Evolutionary conservation across 176 grass and related monocot genomes (phyloP).

Genomic region (Metroxylon sagu): DNA sequence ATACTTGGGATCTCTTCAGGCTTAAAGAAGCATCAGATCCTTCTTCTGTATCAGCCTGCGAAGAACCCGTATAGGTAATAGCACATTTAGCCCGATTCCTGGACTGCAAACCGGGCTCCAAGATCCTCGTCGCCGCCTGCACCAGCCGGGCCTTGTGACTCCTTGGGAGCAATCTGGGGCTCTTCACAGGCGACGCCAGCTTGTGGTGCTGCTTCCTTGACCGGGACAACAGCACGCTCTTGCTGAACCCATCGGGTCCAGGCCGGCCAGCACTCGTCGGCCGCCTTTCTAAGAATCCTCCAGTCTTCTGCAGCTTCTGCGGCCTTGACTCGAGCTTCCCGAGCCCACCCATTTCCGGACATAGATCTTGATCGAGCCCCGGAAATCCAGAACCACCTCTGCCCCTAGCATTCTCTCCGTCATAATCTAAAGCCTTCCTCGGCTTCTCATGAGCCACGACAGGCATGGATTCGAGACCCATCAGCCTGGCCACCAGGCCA

Average conservation of each 20-base stretch:
- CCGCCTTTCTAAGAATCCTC: background rate
- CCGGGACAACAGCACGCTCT: background rate
- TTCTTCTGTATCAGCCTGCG: slow-evolving; percentile 1
- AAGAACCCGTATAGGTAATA: slow-evolving; percentile 19
- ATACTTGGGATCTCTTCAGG: slow-evolving; percentile 1
- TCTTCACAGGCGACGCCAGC: slow-evolving; percentile 36
- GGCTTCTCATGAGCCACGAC: slow-evolving; percentile 10
- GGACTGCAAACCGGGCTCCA: slow-evolving; percentile 40
- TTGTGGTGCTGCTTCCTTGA: slow-evolving; percentile 39
- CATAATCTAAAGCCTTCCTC: slow-evolving; percentile 14
- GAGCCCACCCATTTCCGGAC: background rate
- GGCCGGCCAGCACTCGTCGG: background rate
- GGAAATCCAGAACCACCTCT: background rate
- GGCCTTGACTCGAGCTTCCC: slow-evolving; percentile 18
- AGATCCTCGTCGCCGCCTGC: slow-evolving; percentile 60
- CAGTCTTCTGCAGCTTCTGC: slow-evolving; percentile 71
- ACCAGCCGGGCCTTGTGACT: slow-evolving; percentile 30
- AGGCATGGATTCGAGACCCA: slow-evolving; percentile 86
- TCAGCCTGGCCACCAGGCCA: slow-evolving; percentile 76
- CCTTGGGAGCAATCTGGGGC: slow-evolving; percentile 26
- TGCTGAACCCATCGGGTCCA: background rate
- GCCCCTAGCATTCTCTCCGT: background rate
- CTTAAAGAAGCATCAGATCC: background rate
- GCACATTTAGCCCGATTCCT: slow-evolving; percentile 18
- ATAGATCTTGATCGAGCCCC: slow-evolving; percentile 9